Percentiles rank a stretch among this genome's conserved stretches.
Evolutionary conservation across 148 eudicot genomes (phyloP).

Genomic region (Oxyria digyna): DNA sequence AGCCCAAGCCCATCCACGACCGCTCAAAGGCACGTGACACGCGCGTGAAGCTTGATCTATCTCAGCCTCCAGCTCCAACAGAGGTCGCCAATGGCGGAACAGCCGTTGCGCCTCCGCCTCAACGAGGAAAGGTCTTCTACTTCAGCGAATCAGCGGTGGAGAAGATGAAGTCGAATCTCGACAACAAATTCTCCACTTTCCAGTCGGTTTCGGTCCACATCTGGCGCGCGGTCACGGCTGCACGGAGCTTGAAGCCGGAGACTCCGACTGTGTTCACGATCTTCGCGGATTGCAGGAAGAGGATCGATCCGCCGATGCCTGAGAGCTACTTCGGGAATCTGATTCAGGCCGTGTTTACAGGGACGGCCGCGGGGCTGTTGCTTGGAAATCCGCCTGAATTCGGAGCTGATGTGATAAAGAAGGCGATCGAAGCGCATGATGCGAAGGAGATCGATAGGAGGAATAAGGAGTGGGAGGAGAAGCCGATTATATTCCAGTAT

Average conservation of each 20-base stretch:
- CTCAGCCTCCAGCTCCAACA: constrained; percentile 40
- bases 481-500: constrained; percentile 67
- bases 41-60: constrained; percentile 55
- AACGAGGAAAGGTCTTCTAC: constrained; percentile 60
- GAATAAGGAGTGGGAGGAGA: constrained; percentile 72
- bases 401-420: constrained; percentile 41
- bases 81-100: constrained; percentile 5
- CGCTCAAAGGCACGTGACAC: constrained; percentile 79
- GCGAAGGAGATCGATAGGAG: constrained; percentile 48
- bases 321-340: constrained; percentile 87
- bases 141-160: constrained; percentile 63
- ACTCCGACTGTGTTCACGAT: constrained; percentile 75
- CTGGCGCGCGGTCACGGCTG: constrained; percentile 71
- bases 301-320: constrained; percentile 92
- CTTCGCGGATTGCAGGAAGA: constrained; percentile 75
- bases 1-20: constrained; percentile 67
- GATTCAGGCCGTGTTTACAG: constrained; percentile 89
- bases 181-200: constrained; percentile 60
- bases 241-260: constrained; percentile 67
- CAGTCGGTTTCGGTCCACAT: constrained; percentile 78
- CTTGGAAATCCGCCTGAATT: constrained; percentile 48
- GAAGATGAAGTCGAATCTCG: constrained; percentile 45
- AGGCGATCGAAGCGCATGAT: constrained; percentile 50
- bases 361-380: constrained; percentile 62
- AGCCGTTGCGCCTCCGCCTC: constrained; percentile 19